Evolutionary conservation across 352 stramenopile genomes (phyloP), one percentile per base, ranked within the genome.

Genomic region (Paralagenidium karlingii): DNA sequence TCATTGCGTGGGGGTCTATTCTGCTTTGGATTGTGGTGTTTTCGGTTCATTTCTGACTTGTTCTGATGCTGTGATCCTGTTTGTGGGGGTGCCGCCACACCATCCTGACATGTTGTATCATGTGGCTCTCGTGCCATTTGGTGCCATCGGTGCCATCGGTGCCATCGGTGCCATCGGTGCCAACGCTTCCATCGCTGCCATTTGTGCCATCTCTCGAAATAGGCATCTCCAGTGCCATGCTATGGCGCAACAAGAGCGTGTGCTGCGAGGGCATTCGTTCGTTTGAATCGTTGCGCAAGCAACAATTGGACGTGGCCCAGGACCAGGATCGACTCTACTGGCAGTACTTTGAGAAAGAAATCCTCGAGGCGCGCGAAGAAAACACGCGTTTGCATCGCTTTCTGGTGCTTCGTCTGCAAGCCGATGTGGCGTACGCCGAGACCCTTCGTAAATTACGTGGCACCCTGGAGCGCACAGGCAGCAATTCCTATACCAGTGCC

Each of bases 321-420:
- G 51, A 66, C 16, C 58, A 64, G 24, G 75, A 89, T 41, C 68
- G 68, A 32, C 45, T 43, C 24, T 89, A 89, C 45, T 89, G 75
- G 75, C 71, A 66, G 16, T 51, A 66, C n/a, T 89, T 89, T 51
- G 68, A 83, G 52, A 60, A 67, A 26, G 75, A 89, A 55, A 68
- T 89, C 15, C 44, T 63, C 13, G 63, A 62, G 32, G 75, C 60
- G 3, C 57, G 60, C 24, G 75, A 82, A 11, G 69, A 84, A 45
- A 85, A 86, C 28, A 38, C 46, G 25, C 64, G 71, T 0, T 43
- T 89, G 20, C 57, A 83, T 36, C 61, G 61, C 5, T 89, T 89
- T 51, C 82, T 89, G 28, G 37, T 60, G 6, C 38, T 84, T 45
- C 57, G 67, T 5, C 43, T 83, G 13, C 68, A 85, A 51, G 75